Conservation (phyloP, 805 yeast genomes). For the Yamadazyma phyllophila region DNA sequence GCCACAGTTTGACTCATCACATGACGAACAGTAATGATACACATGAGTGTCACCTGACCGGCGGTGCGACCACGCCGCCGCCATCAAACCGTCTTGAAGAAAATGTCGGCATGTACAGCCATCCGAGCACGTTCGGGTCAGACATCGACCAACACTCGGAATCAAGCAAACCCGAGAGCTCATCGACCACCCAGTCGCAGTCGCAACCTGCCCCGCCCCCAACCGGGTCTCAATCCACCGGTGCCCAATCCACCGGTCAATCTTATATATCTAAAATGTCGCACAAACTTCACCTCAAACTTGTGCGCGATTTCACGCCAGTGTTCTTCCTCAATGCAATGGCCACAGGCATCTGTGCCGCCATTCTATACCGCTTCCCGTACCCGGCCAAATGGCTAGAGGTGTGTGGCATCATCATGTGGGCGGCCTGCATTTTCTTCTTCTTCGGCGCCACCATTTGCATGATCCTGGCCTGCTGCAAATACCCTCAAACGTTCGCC, state of each 20-base stretch:
- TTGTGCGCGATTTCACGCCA: slow-evolving; percentile 38
- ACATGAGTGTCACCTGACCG: too few species aligned
- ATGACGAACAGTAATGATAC: neutral
- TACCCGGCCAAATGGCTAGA: slow-evolving; percentile 59
- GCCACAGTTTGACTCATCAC: neutral
- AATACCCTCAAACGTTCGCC: slow-evolving; percentile 23
- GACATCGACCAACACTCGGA: neutral
- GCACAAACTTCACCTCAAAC: slow-evolving; percentile 4
- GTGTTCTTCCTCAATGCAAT: slow-evolving; percentile 71
- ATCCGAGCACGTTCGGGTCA: neutral
- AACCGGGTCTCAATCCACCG: neutral
- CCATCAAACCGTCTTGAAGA: neutral
- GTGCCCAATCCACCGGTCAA: neutral
- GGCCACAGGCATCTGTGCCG: slow-evolving; percentile 79
- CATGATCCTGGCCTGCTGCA: slow-evolving; percentile 38
- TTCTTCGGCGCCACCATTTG: slow-evolving; percentile 44
- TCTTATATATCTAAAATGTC: neutral
- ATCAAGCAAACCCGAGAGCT: neutral
- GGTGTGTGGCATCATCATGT: slow-evolving; percentile 58
- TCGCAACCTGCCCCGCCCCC: neutral
- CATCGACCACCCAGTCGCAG: neutral
- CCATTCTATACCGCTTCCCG: slow-evolving; percentile 64
- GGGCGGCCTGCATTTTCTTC: slow-evolving; percentile 53
- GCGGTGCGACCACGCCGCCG: too few species aligned
- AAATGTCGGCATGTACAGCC: neutral